Conservation (phyloP, 2,329 filamentous ascomycete species). For the Penicillium sp. region DNA sequence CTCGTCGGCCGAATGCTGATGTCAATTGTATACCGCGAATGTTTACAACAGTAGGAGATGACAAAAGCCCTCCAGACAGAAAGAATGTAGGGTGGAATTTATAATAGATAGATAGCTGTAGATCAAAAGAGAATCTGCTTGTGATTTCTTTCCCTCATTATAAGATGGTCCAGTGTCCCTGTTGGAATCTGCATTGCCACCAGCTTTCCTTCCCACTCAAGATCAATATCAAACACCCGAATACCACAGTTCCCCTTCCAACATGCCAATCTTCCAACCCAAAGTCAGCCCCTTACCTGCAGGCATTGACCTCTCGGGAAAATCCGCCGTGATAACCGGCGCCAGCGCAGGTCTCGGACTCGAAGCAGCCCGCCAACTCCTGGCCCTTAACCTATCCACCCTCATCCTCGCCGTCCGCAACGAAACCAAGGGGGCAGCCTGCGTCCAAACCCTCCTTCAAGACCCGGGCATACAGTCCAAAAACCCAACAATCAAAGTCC, state of each 20-base stretch:
- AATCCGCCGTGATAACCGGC: conserved; percentile 34
- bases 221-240: too few relatives aligned
- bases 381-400: conserved; percentile 23
- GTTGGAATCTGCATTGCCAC: background rate
- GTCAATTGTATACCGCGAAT: background rate
- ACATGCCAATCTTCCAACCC: conserved; percentile 1
- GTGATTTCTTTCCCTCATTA: background rate
- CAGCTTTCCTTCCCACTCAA: background rate
- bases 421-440: conserved; percentile 26
- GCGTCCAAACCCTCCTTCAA: conserved; percentile 7
- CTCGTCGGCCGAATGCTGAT: conserved; percentile 8
- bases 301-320: conserved; percentile 23
- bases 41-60: background rate
- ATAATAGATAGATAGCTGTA: background rate
- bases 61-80: background rate
- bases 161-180: background rate
- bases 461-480: conserved; percentile 5
- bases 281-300: conserved; percentile 15
- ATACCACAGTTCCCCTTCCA: background rate
- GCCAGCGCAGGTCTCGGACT: conserved; percentile 34
- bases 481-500: conserved; percentile 21
- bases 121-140: background rate
- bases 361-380: conserved; percentile 29
- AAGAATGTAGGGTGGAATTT: conserved; percentile 1
- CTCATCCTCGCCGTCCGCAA: conserved; percentile 33